A percentile compares a stretch with the other conserved stretches of the same genome.
These are phyloP conservation scores for Kokia cookei DNA, from an alignment of 441 rosid genomes.

Conservation along the genomic window DNA sequence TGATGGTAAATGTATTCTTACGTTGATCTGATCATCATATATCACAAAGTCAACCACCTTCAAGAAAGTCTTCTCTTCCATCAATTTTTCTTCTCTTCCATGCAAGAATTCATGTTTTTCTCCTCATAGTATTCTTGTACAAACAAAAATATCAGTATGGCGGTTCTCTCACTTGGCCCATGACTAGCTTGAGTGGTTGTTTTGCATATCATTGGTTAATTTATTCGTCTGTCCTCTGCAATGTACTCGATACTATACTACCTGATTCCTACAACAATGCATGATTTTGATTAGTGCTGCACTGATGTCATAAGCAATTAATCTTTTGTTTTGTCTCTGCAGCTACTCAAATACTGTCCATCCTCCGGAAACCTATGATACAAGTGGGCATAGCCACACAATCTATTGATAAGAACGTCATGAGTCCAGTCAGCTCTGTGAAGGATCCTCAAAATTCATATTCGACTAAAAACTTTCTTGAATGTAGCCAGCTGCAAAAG, in stretches of 20 bases:
- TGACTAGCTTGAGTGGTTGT: not conserved
- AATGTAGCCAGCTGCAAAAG: slow-evolving; percentile 6
- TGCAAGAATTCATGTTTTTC: not conserved
- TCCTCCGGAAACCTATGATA: slow-evolving; percentile 48
- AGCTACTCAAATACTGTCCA: slow-evolving; percentile 64
- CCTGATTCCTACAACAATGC: not conserved
- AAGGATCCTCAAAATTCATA: slow-evolving; percentile 17
- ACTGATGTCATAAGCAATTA: slow-evolving; percentile 4
- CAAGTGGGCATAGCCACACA: slow-evolving; percentile 21
- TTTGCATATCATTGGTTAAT: not conserved
- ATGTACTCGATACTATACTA: not conserved
- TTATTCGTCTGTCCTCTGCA: not conserved
- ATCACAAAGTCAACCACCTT: not conserved
- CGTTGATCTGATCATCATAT: slow-evolving; percentile 2
- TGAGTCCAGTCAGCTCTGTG: slow-evolving; percentile 8
- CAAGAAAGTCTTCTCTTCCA: not conserved
- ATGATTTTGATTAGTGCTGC: not conserved
- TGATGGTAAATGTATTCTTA: slow-evolving; percentile 39
- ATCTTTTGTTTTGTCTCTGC: slow-evolving; percentile 16
- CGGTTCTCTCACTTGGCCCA: not conserved
- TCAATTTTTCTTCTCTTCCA: not conserved
- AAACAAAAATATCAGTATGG: not conserved
- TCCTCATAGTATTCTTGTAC: not conserved
- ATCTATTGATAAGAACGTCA: slow-evolving; percentile 6
- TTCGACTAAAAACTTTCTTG: slow-evolving; percentile 1